These are phyloP conservation scores for Botryobasidium botryosum DNA, from an alignment of 768 basidiomycete species.

Conservation along the genomic window DNA sequence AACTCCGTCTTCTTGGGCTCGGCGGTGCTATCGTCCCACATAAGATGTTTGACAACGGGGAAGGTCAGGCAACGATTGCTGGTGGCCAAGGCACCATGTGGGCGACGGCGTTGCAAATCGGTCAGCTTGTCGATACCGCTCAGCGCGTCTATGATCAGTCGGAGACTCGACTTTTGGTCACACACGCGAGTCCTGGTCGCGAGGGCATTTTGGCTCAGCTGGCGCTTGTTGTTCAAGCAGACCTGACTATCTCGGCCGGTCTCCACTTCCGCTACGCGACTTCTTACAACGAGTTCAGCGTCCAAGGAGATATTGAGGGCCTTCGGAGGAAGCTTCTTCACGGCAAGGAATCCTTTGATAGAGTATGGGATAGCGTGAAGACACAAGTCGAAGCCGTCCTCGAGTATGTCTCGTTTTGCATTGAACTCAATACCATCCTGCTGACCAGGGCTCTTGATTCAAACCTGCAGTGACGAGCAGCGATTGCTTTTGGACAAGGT, in stretches of 20 bases:
- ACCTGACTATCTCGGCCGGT: conserved; percentile 84
- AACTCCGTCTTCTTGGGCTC: conserved; percentile 84
- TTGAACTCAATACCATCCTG: neutral
- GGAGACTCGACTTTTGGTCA: conserved; percentile 86
- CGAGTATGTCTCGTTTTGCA: conserved; percentile 29
- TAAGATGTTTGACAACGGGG: conserved; percentile 90
- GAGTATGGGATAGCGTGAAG: conserved; percentile 92
- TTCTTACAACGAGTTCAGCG: conserved; percentile 93
- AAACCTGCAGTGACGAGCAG: conserved; percentile 45
- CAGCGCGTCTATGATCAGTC: conserved; percentile 83
- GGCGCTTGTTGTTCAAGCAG: conserved; percentile 78
- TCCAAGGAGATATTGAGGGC: conserved; percentile 75
- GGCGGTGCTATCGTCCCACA: conserved; percentile 91
- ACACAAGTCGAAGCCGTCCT: conserved; percentile 79
- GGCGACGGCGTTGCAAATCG: conserved; percentile 94
- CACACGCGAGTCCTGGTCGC: conserved; percentile 81
- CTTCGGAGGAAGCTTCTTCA: conserved; percentile 64
- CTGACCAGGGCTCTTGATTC: neutral
- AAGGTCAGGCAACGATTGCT: conserved; percentile 90
- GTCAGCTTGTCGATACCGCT: conserved; percentile 94
- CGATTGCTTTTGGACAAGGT: conserved; percentile 79
- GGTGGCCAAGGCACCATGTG: conserved; percentile 98
- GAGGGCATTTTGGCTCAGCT: conserved; percentile 89
- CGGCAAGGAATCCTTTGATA: conserved; percentile 71
- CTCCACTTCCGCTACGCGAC: conserved; percentile 96